Percentiles rank a stretch among this genome's conserved stretches.
Evolutionary conservation across 192 early-diverging fungal genomes (phyloP).

Genomic region (Chytriomyces hyalinus): DNA sequence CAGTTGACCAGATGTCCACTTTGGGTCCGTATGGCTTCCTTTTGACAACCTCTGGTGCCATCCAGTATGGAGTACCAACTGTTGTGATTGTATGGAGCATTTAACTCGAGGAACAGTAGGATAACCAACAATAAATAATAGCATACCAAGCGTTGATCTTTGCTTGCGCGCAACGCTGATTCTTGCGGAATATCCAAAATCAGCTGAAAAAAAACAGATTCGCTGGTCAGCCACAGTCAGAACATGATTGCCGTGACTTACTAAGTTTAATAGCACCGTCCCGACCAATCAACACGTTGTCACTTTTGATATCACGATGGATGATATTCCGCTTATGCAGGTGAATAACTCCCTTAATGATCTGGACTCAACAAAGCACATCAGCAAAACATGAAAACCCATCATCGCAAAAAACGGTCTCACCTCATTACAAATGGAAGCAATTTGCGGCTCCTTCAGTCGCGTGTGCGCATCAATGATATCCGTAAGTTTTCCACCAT

Average conservation of each 20-base stretch:
- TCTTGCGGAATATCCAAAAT: slow-evolving; percentile 94
- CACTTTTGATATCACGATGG: slow-evolving; percentile 90
- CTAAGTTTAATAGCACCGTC: slow-evolving; percentile 77
- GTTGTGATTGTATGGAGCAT: slow-evolving; percentile 69
- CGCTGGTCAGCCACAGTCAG: not conserved
- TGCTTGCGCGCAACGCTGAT: slow-evolving; percentile 66
- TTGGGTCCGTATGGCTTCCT: slow-evolving; percentile 70
- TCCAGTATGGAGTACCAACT: slow-evolving; percentile 63
- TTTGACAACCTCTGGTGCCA: slow-evolving; percentile 66
- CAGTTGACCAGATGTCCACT: slow-evolving; percentile 85
- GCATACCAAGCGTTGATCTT: slow-evolving; percentile 82
- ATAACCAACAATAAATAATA: slow-evolving; percentile 73
- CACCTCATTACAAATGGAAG: slow-evolving; percentile 40
- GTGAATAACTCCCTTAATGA: slow-evolving; percentile 79
- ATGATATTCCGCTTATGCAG: slow-evolving; percentile 85
- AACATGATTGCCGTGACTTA: slow-evolving; percentile 20
- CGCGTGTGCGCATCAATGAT: slow-evolving; percentile 81
- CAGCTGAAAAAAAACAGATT: slow-evolving; percentile 59
- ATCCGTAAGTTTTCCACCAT: slow-evolving; percentile 89
- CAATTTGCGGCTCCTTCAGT: slow-evolving; percentile 50
- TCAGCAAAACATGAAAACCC: not conserved
- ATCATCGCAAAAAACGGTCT: not conserved
- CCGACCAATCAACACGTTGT: slow-evolving; percentile 69
- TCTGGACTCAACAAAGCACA: slow-evolving; percentile 43
- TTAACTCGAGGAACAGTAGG: slow-evolving; percentile 85